These are phyloP conservation scores for Fusarium lyarnte DNA, from an alignment of 2,329 filamentous ascomycete genomes.

Conservation along the genomic window DNA sequence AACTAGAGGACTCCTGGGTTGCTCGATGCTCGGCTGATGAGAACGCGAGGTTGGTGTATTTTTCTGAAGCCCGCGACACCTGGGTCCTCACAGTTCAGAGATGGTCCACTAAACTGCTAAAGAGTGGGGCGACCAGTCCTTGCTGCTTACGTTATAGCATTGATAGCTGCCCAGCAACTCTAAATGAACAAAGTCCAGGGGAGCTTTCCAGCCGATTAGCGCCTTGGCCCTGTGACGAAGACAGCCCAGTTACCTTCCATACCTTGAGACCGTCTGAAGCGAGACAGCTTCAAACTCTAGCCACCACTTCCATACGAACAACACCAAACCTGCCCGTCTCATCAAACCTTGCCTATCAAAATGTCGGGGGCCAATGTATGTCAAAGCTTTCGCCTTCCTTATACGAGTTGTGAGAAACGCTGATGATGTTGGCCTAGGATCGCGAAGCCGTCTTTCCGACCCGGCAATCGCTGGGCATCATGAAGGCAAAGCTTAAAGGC, in stretches of 20 bases:
- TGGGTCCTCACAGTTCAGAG: background rate
- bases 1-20: background rate
- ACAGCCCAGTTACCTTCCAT: background rate
- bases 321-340: background rate
- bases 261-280: constrained; percentile 23
- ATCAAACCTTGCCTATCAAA: constrained; percentile 20
- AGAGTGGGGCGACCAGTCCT: background rate
- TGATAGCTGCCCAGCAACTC: constrained; percentile 30
- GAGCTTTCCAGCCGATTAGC: constrained; percentile 6
- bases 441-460: constrained; percentile 98
- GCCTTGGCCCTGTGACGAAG: constrained; percentile 30
- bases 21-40: constrained; percentile 5
- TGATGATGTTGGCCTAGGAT: constrained; percentile 65
- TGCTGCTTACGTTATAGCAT: constrained; percentile 19
- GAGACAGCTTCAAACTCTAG: constrained; percentile 6
- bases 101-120: background rate
- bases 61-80: constrained; percentile 28
- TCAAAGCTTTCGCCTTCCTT: background rate
- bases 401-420: background rate
- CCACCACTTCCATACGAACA: background rate
- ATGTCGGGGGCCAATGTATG: constrained; percentile 50
- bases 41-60: constrained; percentile 36
- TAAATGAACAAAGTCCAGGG: background rate
- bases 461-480: constrained; percentile 93
- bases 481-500: constrained; percentile 98